Percentiles rank a stretch among this genome's conserved stretches.
Conservation (phyloP, 2,329 filamentous ascomycete genomes). For the Paracamarosporium sp. region DNA sequence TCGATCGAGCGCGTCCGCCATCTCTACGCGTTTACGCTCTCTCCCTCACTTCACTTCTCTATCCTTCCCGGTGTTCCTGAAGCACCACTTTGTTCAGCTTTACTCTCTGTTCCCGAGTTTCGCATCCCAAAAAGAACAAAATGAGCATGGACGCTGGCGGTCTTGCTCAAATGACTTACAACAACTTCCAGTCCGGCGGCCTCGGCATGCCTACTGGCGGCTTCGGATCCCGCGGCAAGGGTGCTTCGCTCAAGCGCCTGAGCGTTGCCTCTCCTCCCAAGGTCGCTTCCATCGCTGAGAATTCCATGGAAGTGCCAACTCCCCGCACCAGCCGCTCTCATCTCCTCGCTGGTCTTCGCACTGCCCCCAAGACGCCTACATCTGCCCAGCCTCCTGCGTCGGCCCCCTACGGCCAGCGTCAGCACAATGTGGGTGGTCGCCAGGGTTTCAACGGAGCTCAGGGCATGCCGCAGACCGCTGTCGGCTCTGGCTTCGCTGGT, state of each 20-base stretch:
- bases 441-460: slow-evolving; percentile 47
- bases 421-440: slow-evolving; percentile 54
- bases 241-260: slow-evolving; percentile 87
- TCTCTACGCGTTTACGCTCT: slow-evolving; percentile 26
- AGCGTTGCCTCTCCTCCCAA: slow-evolving; percentile 76
- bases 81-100: slow-evolving; percentile 38
- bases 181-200: slow-evolving; percentile 67
- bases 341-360: slow-evolving; percentile 89
- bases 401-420: slow-evolving; percentile 65
- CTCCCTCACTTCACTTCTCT: slow-evolving; percentile 39
- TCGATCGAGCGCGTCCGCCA: slow-evolving; percentile 13
- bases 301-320: slow-evolving; percentile 73
- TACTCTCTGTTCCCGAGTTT: slow-evolving; percentile 36
- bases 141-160: slow-evolving; percentile 90
- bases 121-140: slow-evolving; percentile 28
- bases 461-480: slow-evolving; percentile 64
- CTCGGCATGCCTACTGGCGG: slow-evolving; percentile 79
- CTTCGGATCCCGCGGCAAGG: slow-evolving; percentile 84
- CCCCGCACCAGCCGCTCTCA: slow-evolving; percentile 95
- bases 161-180: slow-evolving; percentile 99
- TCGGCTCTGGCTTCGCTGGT: slow-evolving; percentile 59
- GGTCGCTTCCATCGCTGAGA: slow-evolving; percentile 70
- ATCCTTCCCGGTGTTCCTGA: slow-evolving; percentile 35
- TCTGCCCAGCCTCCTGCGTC: slow-evolving; percentile 69
- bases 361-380: slow-evolving; percentile 85